Percentiles rank a stretch among this genome's conserved stretches.
These are phyloP conservation scores for Pseudogymnoascus sp. DNA, from an alignment of 2,329 filamentous ascomycete species.

Conservation along the genomic window DNA sequence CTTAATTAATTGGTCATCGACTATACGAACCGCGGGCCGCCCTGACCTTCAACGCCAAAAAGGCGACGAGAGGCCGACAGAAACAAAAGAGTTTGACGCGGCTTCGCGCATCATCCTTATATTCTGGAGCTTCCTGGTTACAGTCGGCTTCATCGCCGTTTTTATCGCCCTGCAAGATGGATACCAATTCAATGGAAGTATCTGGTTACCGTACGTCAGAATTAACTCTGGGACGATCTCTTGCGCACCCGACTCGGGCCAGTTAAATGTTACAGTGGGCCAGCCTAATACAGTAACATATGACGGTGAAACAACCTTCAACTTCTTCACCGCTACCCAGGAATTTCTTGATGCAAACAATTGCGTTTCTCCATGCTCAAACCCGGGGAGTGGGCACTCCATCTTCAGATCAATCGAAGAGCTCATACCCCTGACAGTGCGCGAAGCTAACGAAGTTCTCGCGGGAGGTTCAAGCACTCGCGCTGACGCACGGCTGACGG, in stretches of 20 bases:
- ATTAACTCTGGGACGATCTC: neutral
- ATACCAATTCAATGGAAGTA: neutral
- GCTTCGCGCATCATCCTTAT: neutral
- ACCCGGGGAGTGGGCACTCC: neutral
- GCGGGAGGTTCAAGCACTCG: neutral
- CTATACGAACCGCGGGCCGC: neutral
- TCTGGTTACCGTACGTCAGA: neutral
- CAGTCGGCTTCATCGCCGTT: neutral
- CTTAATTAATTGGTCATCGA: neutral
- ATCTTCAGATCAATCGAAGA: neutral
- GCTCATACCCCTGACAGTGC: neutral
- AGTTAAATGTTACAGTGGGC: neutral
- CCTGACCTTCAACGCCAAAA: neutral
- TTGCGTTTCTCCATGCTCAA: neutral
- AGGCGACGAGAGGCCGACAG: neutral
- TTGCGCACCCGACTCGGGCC: neutral
- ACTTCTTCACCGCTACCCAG: neutral
- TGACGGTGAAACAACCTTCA: neutral
- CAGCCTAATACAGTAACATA: neutral
- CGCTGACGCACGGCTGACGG: neutral
- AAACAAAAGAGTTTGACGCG: neutral
- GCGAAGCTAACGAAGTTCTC: neutral
- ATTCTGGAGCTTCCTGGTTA: neutral
- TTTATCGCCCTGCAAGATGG: neutral
- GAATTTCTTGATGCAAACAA: neutral